These are phyloP conservation scores for Phytophthora multivora DNA, from an alignment of 352 stramenopile species.

Conservation along the genomic window DNA sequence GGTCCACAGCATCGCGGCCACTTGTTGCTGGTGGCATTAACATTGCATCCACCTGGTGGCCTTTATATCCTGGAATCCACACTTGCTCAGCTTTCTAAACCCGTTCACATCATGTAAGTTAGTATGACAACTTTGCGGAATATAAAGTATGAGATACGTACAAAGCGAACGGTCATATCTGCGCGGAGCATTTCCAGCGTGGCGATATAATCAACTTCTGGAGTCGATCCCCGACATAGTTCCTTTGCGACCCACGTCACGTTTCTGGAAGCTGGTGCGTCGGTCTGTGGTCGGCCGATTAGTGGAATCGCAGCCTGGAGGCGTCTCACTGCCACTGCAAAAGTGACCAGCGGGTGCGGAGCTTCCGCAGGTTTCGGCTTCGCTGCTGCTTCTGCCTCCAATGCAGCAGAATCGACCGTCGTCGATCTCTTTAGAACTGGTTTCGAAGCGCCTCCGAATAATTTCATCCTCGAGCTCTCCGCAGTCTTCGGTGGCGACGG, in stretches of 20 bases:
- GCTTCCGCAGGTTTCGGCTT: slow-evolving; percentile 15
- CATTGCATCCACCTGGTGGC: slow-evolving; percentile 82
- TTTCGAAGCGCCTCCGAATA: slow-evolving; percentile 26
- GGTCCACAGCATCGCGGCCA: slow-evolving; percentile 34
- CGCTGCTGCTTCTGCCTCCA: slow-evolving; percentile 28
- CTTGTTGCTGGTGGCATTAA: slow-evolving; percentile 60
- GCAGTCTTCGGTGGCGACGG: slow-evolving; percentile 3
- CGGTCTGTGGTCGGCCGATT: slow-evolving; percentile 43
- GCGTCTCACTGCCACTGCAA: slow-evolving; percentile 32
- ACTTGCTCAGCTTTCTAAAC: slow-evolving; percentile 77
- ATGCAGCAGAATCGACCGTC: slow-evolving; percentile 33
- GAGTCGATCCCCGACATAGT: slow-evolving; percentile 44
- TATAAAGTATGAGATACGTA: slow-evolving; percentile 37
- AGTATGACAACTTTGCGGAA: not conserved
- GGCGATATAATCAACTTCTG: slow-evolving; percentile 65
- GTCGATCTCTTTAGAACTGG: slow-evolving; percentile 29
- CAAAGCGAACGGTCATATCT: slow-evolving; percentile 76
- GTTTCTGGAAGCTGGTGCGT: slow-evolving; percentile 41
- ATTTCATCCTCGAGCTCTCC: slow-evolving; percentile 16
- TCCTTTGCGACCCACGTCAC: slow-evolving; percentile 61
- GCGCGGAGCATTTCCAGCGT: slow-evolving; percentile 84
- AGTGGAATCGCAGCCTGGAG: slow-evolving; percentile 42
- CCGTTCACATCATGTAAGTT: too few species aligned
- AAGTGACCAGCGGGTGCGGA: slow-evolving; percentile 29
- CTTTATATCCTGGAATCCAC: slow-evolving; percentile 68